Conservation (phyloP, 768 basidiomycete species). For the Kockovaella imperatae region DNA sequence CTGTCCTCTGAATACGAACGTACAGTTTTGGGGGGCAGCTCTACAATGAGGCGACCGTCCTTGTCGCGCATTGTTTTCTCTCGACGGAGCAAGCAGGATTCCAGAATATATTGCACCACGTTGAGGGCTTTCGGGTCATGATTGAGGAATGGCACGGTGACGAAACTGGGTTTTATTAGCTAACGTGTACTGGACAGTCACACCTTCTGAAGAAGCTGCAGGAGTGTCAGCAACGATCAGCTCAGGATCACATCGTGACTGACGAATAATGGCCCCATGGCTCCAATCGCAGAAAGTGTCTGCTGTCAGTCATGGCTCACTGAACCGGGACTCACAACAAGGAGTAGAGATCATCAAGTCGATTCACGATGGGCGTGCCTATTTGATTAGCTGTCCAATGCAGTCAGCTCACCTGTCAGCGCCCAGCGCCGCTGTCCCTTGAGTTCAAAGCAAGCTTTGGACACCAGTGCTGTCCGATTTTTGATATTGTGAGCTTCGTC, state of each 20-base stretch:
- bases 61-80: constrained; percentile 88
- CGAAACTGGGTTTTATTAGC: constrained; percentile 57
- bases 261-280: constrained; percentile 46
- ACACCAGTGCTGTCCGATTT: constrained; percentile 53
- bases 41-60: constrained; percentile 78
- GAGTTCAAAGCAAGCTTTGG: constrained; percentile 67
- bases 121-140: constrained; percentile 88
- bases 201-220: constrained; percentile 66
- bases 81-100: constrained; percentile 74
- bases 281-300: constrained; percentile 46
- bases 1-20: constrained; percentile 10
- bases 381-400: neutral
- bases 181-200: constrained; percentile 42
- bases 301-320: constrained; percentile 8
- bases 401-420: constrained; percentile 58
- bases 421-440: constrained; percentile 77
- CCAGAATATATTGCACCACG: constrained; percentile 87
- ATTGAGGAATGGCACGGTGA: constrained; percentile 82
- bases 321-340: too few species aligned
- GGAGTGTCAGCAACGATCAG: constrained; percentile 33
- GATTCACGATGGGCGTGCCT: constrained; percentile 93
- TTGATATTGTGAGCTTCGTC: constrained; percentile 97
- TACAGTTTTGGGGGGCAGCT: constrained; percentile 78
- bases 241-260: constrained; percentile 46
- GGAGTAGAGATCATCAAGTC: constrained; percentile 82